Percentiles rank a stretch among this genome's conserved stretches.
phyloP scores from a whole-genome alignment of 2,329 filamentous ascomycete species.

The Neonectria magnoliae region DNA sequence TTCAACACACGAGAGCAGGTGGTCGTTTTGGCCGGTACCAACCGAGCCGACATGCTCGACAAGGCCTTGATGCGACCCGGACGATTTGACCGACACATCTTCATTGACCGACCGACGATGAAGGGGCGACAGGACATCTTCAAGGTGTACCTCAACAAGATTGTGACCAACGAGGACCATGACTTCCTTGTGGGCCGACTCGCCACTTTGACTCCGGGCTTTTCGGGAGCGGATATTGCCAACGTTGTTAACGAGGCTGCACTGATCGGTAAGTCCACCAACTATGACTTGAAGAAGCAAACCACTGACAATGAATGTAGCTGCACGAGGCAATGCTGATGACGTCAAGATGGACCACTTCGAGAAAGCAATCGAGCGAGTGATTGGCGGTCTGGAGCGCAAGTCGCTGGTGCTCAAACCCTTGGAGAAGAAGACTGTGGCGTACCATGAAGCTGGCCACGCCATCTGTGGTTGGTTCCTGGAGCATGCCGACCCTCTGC shows the following conservation, averaged over 20 bases:
- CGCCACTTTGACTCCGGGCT: conserved; percentile 92
- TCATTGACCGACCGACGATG: conserved; percentile 96
- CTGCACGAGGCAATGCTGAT: conserved; percentile 83
- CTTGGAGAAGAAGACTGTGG: conserved; percentile 93
- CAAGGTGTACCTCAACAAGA: conserved; percentile 91
- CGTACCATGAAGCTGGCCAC: conserved; percentile 98
- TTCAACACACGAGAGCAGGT: conserved; percentile 98
- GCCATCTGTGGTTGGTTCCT: conserved; percentile 99
- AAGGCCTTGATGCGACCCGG: conserved; percentile 96
- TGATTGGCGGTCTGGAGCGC: conserved; percentile 95
- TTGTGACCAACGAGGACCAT: conserved; percentile 90
- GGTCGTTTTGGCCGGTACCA: conserved; percentile 95
- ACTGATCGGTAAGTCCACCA: conserved; percentile 78
- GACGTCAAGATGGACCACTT: conserved; percentile 91
- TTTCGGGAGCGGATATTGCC: conserved; percentile 97
- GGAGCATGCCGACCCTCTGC: conserved; percentile 92
- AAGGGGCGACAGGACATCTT: conserved; percentile 97
- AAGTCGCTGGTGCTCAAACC: conserved; percentile 94
- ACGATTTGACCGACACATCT: conserved; percentile 96
- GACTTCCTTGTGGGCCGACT: conserved; percentile 89
- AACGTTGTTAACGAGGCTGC: conserved; percentile 99
- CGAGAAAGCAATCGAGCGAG: conserved; percentile 96
- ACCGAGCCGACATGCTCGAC: conserved; percentile 93
- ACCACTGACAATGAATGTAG: conserved; percentile 56
- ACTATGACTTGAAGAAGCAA: not conserved